Evolutionary conservation across 139 green algal genomes (phyloP).

Genomic region (Micractinium sp.): DNA sequence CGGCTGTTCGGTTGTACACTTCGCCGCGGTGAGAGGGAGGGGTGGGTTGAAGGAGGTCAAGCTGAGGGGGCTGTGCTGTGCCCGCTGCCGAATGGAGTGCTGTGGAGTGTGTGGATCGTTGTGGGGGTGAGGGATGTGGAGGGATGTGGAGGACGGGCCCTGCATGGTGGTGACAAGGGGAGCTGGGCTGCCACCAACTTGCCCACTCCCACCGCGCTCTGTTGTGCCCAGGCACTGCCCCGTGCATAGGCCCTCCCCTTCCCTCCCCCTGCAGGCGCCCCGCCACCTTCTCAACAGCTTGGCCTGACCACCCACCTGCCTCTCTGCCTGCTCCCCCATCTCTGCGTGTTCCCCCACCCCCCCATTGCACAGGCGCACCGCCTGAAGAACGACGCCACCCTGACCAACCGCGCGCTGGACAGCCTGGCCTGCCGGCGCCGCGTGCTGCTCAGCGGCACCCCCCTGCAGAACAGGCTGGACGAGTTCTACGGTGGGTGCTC

Average conservation of each 20-base stretch:
- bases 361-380: conserved; percentile 67
- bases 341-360: background rate
- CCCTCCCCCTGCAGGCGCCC: background rate
- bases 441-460: conserved; percentile 95
- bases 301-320: background rate
- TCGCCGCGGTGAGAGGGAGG: no score
- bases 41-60: no score
- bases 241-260: no score
- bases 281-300: background rate
- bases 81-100: no score
- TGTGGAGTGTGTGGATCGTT: no score
- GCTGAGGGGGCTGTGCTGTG: no score
- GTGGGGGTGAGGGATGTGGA: no score
- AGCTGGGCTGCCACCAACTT: background rate
- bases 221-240: background rate
- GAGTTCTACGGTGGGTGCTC: conserved; percentile 69
- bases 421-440: conserved; percentile 84
- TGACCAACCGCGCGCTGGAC: conserved; percentile 89
- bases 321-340: background rate
- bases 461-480: conserved; percentile 97
- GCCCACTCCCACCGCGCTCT: background rate
- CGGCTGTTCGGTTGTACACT: no score
- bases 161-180: no score
- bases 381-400: conserved; percentile 96
- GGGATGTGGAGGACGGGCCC: no score